Evolutionary conservation across 108 stramenopile species (phyloP).

Genomic region (Stephanodiscus minutulus): DNA sequence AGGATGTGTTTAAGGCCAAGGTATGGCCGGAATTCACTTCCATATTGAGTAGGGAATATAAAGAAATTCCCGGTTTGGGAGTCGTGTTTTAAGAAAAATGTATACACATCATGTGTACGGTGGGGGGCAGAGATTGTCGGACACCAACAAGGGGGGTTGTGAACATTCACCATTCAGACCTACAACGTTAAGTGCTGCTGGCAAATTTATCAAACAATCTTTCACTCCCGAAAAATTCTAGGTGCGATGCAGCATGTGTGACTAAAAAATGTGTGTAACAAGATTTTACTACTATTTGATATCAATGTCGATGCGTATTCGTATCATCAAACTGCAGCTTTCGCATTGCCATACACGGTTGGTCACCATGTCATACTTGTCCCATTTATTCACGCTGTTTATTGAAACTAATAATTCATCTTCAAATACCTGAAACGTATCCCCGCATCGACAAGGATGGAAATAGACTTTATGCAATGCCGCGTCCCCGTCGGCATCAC

Average conservation of each 20-base stretch:
- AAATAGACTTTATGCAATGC: constrained; percentile 51
- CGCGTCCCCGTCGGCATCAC: constrained; percentile 7
- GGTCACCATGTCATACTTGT: neutral
- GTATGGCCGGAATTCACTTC: constrained; percentile 70
- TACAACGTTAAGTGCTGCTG: too few species aligned
- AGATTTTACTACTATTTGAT: constrained; percentile 1
- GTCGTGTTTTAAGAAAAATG: constrained; percentile 66
- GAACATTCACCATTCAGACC: neutral
- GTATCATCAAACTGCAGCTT: constrained; percentile 43
- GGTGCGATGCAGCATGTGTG: neutral
- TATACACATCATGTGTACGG: neutral
- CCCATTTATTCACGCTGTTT: neutral
- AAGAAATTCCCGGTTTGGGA: constrained; percentile 80
- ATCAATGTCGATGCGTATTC: constrained; percentile 29
- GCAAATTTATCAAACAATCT: neutral
- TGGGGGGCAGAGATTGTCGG: neutral
- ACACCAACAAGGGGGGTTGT: neutral
- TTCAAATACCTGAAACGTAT: constrained; percentile 44
- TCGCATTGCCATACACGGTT: constrained; percentile 43
- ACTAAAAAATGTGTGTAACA: neutral
- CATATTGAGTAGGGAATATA: constrained; percentile 80
- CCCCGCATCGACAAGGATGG: constrained; percentile 74
- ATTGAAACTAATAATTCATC: constrained; percentile 27
- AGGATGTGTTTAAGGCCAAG: constrained; percentile 64
- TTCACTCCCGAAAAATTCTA: neutral